Evolutionary conservation across 345 rosid genomes (phyloP), one percentile per base, ranked within the genome.

Genomic region (Populus nigra): DNA sequence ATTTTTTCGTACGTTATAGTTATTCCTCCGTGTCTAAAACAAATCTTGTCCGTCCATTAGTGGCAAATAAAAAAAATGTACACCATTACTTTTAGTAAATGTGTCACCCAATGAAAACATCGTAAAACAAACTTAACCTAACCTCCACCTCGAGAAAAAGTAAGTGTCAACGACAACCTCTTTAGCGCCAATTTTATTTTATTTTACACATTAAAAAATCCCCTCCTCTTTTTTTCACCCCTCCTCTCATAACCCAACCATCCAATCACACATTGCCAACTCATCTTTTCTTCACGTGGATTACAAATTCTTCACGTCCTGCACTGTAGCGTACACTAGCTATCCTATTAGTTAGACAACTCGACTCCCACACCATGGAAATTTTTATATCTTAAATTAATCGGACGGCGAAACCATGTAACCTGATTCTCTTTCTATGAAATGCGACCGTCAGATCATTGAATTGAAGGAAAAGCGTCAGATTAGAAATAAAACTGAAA

Each of bases 381-480:
- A 69, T 13, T 65, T 73, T 65, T 65, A 29, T 41, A 38, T 39
- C 23, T 9, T 55, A 11, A 27, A 31, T 8, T 20, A 71, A 90
- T 92, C 97, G 27, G 43, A 91, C 93, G 91, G 91, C 73, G 53
- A 53, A 75, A 4, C 39, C 53, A 66, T 8, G 13, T 73, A 31
- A 2, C 63, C 68, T 62, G 69, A 41, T 71, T 74, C 81, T 49
- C 74, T 55, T 41, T n/a, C 81, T 89, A 88, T 84, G 94, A 93
- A 90, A 88, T 82, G 0, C 22, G 27, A 68, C 87, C 91, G 94
- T 93, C 49, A 12, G 93, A 95, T 93, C 67, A 15, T 0, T 0
- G 8, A 1, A 31, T 73, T 75, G 25, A 78, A 75, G 16, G 15
- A 0, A 1, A 23, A 5, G 90, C 96, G 90, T 88, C 69, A 23